Percentiles rank a stretch among this genome's conserved stretches.
These are phyloP conservation scores for Cladophialophora exuberans DNA, from an alignment of 2,329 filamentous ascomycete genomes.

Conservation along the genomic window DNA sequence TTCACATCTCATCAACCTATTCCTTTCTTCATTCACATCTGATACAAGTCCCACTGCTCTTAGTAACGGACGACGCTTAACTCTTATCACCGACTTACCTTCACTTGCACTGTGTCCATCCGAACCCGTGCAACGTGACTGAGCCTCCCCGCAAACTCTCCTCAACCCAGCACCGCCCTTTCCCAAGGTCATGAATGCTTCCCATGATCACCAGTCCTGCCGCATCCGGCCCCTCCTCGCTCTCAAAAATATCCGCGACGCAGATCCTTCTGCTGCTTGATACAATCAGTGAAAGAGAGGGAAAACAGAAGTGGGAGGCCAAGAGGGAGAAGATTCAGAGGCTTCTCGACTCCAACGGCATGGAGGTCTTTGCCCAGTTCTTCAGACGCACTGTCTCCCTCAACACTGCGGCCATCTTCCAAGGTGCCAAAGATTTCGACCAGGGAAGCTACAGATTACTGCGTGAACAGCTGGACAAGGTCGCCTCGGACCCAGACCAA, in stretches of 20 bases:
- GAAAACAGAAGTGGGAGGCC: conserved; percentile 85
- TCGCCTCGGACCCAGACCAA: conserved; percentile 78
- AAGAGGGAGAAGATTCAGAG: conserved; percentile 91
- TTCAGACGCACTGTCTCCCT: conserved; percentile 89
- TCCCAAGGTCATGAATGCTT: conserved; percentile 34
- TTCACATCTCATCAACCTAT: conserved; percentile 8
- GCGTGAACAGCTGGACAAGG: conserved; percentile 81
- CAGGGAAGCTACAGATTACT: conserved; percentile 85
- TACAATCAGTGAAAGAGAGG: conserved; percentile 93
- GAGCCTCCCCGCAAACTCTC: conserved; percentile 16
- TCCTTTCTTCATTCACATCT: conserved; percentile 3
- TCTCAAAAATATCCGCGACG: conserved; percentile 92
- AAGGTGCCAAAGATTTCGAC: conserved; percentile 68
- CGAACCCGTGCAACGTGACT: conserved; percentile 8
- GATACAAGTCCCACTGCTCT: not conserved
- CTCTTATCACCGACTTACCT: not conserved
- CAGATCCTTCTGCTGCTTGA: conserved; percentile 94
- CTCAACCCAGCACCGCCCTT: conserved; percentile 17
- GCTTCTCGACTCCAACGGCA: conserved; percentile 96
- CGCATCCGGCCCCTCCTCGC: conserved; percentile 59
- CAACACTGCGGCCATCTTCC: conserved; percentile 90
- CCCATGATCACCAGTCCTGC: conserved; percentile 43
- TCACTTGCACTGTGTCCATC: not conserved
- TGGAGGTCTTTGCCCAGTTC: conserved; percentile 97
- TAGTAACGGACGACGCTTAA: not conserved